Evolutionary conservation across 108 stramenopile species (phyloP), one percentile per base, ranked within the genome.

Genomic region (Hondaea fermentalgiana): DNA sequence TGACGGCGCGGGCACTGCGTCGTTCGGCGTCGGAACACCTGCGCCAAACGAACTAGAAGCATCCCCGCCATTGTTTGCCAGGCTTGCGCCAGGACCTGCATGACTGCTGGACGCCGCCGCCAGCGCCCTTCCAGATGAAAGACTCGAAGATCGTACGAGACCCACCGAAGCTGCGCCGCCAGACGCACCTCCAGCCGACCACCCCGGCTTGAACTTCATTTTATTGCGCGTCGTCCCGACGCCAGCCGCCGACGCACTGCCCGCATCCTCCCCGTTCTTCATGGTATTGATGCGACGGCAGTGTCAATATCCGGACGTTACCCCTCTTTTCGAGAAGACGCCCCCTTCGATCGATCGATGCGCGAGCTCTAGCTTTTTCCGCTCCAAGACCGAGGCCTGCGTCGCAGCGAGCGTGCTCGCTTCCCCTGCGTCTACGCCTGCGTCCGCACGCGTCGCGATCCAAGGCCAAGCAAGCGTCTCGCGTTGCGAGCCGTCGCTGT

Each of bases 141-240:
- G 23, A 23, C 76, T 83, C 6, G 49, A 53, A 6, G 76, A 83
- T 6, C 76, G 76, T 6, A 83, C 76, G 76, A 83, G 76, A 28
- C 76, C 76, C n/a, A 83, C 35, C 35, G 35, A 35, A 35, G 35
- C 35, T 35, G 35, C 35, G 35, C 35, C 6, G 25, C 43, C 45
- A 6, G 76, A 83, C 23, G 17, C 45, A 17, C 76, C 51, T 8
- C 64, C 21, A 0, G 64, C 64, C 23, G 76, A 47, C 76, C 76
- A 83, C n/a, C 76, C 76, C 19, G 76, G 76, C 45, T 43, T 45
- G n/a, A 83, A 83, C 49, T 53, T 83, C 76, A 83, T 83, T 23
- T 83, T 83, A 17, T 83, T 83, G 64, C 64, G 64, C 35, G 42
- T 42, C 25, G 76, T 53, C 2, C 17, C 76, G 64, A 23, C 12